Evolutionary conservation across 106 monocot genomes (phyloP), one percentile per base, ranked within the genome.

Genomic region (Dioscorea alata): DNA sequence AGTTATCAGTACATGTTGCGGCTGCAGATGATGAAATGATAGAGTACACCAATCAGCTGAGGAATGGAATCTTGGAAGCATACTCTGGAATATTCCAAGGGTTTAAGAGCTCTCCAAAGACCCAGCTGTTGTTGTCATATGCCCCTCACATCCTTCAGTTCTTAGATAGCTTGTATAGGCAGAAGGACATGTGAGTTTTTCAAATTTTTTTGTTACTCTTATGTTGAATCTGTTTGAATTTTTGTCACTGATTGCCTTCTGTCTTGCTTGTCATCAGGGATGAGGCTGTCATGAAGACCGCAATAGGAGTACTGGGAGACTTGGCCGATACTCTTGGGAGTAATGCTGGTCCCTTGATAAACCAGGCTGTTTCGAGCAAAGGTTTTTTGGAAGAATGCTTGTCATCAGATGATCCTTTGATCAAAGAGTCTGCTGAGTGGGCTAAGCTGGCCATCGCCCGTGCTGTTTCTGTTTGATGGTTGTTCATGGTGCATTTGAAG

Each of bases 1-100:
- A 81, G 54, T 52, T 81, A n/a, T 75, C 75, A 0, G 71, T 61
- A 6, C 71, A 72, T 24, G 59, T 62, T 33, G 48, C 71, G 12
- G 22, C 49, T 17, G 71, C 67, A 12, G 81, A 81, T 24, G 81
- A 81, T 34, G 81, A 81, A 53, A 67, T 81, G 75, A 21, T 76
- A 12, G 81, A 81, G 54, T 81, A 81, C 66, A 71, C 66, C 25
- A 81, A 81, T 61, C 71, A 71, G 22, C 75, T 81, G 23, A 71
- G 81, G 28, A 81, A 75, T 49, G 75, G 81, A 21, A 81, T 76
- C 2, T 68, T 81, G 53, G 81, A 81, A 28, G 81, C 74, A 8
- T 81, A 76, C 62, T 81, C 81, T 61, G 81, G 81, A 7, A 76
- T 81, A 48, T 75, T 81, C 57, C 81, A 81, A 67, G 81, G 81